phyloP scores from a whole-genome alignment of 371 early-diverging fungal genomes.

The Umbelopsis sp. region DNA sequence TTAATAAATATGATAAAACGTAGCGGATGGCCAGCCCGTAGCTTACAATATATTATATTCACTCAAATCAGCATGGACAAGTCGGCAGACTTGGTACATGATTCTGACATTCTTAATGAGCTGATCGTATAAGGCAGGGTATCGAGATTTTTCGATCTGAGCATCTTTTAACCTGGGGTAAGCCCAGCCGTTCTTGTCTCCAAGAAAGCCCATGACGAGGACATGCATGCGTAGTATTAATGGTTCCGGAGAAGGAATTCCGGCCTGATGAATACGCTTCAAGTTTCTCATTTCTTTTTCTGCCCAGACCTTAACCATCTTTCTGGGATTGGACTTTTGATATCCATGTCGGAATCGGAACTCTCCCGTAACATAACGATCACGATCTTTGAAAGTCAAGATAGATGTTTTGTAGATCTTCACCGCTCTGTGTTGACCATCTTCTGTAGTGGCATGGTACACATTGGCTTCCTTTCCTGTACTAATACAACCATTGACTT shows the following conservation, averaged over 20 bases:
- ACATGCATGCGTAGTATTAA: conserved; percentile 95
- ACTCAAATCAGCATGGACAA: conserved; percentile 99
- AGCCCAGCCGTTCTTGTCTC: conserved; percentile 91
- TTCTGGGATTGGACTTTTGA: conserved; percentile 95
- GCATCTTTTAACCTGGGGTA: conserved; percentile 97
- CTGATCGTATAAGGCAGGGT: conserved; percentile 86
- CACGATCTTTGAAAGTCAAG: conserved; percentile 98
- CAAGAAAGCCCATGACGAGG: conserved; percentile 97
- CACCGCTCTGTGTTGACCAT: conserved; percentile 88
- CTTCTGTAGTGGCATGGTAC: conserved; percentile 92
- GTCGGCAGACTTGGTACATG: conserved; percentile 93
- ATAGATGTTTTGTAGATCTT: conserved; percentile 99
- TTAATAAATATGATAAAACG: background rate
- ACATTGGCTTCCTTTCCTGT: conserved; percentile 99
- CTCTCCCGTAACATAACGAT: conserved; percentile 98
- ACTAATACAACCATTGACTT: conserved; percentile 97
- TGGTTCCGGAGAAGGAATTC: conserved; percentile 96
- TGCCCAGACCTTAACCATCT: conserved; percentile 99
- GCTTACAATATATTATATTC: conserved; percentile 98
- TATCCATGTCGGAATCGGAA: conserved; percentile 97
- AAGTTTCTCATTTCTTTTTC: conserved; percentile 99
- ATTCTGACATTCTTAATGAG: conserved; percentile 88
- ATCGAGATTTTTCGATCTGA: conserved; percentile 68
- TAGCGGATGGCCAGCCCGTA: background rate
- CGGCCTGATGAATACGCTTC: conserved; percentile 88